phyloP scores from a whole-genome alignment of 768 basidiomycete species.

The Baorangia bicolor region DNA sequence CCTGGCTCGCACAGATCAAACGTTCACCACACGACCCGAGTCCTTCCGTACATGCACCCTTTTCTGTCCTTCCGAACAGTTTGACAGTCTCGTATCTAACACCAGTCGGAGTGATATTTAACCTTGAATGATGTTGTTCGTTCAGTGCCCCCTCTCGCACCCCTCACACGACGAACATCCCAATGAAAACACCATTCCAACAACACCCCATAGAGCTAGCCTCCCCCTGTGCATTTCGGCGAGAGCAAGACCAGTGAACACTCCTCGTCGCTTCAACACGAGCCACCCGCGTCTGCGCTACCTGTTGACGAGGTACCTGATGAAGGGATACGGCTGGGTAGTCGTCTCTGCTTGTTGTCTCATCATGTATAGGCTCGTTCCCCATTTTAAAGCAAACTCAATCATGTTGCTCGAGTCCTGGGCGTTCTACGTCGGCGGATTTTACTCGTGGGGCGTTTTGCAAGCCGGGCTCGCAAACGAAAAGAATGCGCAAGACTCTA shows the following conservation, averaged over 20 bases:
- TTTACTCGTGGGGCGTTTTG: constrained; percentile 33
- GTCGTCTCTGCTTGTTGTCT: constrained; percentile 31
- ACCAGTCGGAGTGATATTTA: not conserved
- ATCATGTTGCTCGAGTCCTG: constrained; percentile 8
- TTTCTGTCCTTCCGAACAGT: not conserved
- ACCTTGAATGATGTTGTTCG: not conserved
- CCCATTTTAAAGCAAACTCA: not conserved
- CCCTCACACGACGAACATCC: not conserved
- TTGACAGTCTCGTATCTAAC: constrained; percentile 3
- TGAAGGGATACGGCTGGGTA: constrained; percentile 35
- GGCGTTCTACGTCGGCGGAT: constrained; percentile 25
- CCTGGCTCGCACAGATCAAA: not conserved
- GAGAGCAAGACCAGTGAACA: not conserved
- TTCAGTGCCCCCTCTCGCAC: not conserved
- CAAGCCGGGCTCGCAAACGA: constrained; percentile 30
- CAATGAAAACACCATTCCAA: not conserved
- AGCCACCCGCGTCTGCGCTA: not conserved
- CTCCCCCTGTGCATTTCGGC: not conserved
- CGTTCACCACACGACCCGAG: not conserved
- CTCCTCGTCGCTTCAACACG: not conserved
- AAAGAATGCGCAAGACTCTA: constrained; percentile 25
- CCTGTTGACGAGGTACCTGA: constrained; percentile 23
- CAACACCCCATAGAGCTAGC: not conserved
- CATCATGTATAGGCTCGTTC: constrained; percentile 21
- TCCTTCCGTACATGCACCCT: not conserved